Base-by-base conservation (phyloP, 805 yeast species). In the Ogataea methylovora region DNA sequence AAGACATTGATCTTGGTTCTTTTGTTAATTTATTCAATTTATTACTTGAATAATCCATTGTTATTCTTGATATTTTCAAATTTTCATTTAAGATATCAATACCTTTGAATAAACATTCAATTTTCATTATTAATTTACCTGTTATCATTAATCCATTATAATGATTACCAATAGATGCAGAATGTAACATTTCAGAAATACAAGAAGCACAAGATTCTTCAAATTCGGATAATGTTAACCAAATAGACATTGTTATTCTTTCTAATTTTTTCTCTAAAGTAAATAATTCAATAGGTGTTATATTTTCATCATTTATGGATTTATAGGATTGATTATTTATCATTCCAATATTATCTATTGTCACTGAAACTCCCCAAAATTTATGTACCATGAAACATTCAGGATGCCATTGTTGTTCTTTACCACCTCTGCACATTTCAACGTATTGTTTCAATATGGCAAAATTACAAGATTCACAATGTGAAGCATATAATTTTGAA, bases 371-470 rank as follows among this genome's bases (percentile, higher is more conserved):
- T 52, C 86, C 87, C 98, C 98, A 92, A 51, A 86, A 88, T 57
- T 88, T 88, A 63, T 84, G 88, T 31, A 92, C 94, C 87, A 94
- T 94, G 54, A 87, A 92, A 64, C 99, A 92, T 55, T 94, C 97
- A 2, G 97, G 97, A 59, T 92, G 99, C 99, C 99, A 92, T 54
- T 86, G 94, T 56, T 88, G 95, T 38, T 84, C 81, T 45, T 80
- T 72, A 16, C 96, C 96, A 33, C 96, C 95, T 45, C 92, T 71
- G 40, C 77, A 84, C 29, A 90, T 76, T 56, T 90, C 96, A 24
- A 90, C 95, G 57, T 87, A 92, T 53, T 92, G 97, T 52, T 87
- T 87, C 24, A 94, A 73, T 34, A 94, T 92, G 2, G 97, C 84
- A 24, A 84, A 79, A 38, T 79, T 72, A 61, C 99, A 92, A 22